A percentile compares a stretch with the other conserved stretches of the same genome.
Conservation (phyloP, 106 monocot genomes). For the Dendrobium catenatum region DNA sequence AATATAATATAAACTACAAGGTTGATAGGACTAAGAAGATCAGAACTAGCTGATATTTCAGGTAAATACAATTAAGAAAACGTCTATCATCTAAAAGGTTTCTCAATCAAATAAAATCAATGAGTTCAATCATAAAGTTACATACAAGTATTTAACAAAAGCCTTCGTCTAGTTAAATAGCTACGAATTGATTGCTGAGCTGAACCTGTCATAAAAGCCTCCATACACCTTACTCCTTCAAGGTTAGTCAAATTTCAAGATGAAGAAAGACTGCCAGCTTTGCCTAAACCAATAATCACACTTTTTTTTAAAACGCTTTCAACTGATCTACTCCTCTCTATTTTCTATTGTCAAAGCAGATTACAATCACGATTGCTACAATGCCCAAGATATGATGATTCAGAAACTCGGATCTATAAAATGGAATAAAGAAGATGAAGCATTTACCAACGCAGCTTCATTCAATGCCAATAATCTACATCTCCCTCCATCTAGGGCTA, state of each 20-base stretch:
- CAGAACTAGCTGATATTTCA: neutral
- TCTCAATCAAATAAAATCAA: neutral
- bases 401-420: neutral
- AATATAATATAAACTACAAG: neutral
- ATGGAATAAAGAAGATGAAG: neutral
- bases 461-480: constrained; percentile 17
- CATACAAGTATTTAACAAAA: neutral
- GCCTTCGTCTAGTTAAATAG: neutral
- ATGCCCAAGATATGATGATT: neutral
- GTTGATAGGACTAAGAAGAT: neutral
- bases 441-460: neutral
- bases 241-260: neutral
- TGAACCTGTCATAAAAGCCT: neutral
- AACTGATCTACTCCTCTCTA: neutral
- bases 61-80: neutral
- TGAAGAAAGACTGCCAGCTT: neutral
- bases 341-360: neutral
- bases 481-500: constrained; percentile 75
- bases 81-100: neutral
- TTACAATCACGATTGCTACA: neutral
- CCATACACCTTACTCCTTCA: neutral
- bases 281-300: constrained; percentile 5
- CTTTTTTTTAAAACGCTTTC: neutral
- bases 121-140: constrained; percentile 6
- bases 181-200: neutral